Conservation (phyloP, 2,329 filamentous ascomycete species). For the Ploettnerulaceae sp. region DNA sequence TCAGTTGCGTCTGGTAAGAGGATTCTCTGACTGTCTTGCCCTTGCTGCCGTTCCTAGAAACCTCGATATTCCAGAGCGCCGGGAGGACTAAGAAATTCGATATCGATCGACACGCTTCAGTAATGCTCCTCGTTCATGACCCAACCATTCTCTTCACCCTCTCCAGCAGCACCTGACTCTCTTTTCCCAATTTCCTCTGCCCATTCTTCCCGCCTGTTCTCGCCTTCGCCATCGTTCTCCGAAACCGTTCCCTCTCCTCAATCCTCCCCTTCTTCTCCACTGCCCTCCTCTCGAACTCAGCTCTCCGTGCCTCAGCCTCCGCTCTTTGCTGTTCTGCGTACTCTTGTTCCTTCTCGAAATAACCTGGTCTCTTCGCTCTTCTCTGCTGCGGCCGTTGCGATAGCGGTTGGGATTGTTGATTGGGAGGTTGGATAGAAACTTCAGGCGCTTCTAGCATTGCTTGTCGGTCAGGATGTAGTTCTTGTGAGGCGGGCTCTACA, state of each 20-base stretch:
- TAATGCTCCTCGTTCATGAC: constrained; percentile 20
- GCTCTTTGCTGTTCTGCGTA: constrained; percentile 45
- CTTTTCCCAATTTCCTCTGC: constrained; percentile 62
- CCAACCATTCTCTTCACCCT: constrained; percentile 50
- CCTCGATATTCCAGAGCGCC: not conserved
- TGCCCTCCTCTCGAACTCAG: constrained; percentile 47
- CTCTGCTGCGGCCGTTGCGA: constrained; percentile 10
- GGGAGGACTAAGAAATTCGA: not conserved
- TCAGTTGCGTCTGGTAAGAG: no score
- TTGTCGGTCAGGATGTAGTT: constrained; percentile 56
- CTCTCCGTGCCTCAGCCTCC: constrained; percentile 47
- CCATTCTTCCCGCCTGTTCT: constrained; percentile 56
- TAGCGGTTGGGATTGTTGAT: constrained; percentile 7
- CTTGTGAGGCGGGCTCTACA: constrained; percentile 34
- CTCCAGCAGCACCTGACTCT: constrained; percentile 61
- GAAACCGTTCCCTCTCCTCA: constrained; percentile 49
- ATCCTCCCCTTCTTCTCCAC: constrained; percentile 53
- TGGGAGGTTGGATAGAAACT: constrained; percentile 15
- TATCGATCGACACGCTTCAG: not conserved
- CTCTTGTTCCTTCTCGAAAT: constrained; percentile 36
- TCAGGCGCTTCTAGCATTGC: constrained; percentile 49
- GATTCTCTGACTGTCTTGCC: no score
- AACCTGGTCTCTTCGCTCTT: constrained; percentile 31
- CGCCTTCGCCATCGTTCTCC: constrained; percentile 44
- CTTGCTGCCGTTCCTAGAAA: no score